Conservation (phyloP, 805 yeast species). For the Candida taoyuanica region DNA sequence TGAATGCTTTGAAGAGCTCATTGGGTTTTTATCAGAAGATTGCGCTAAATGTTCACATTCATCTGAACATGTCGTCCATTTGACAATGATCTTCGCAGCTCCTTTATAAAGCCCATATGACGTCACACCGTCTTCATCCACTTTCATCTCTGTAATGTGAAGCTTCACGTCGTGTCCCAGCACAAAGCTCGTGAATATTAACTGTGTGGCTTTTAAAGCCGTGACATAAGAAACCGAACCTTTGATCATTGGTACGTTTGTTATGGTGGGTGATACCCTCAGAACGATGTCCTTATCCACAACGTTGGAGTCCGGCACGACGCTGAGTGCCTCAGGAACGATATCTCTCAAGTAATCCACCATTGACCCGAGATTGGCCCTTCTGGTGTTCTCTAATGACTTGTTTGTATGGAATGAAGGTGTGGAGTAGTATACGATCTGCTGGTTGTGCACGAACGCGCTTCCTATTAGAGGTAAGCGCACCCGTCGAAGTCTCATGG, state of each 20-base stretch:
- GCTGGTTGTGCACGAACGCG: background rate
- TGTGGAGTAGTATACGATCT: background rate
- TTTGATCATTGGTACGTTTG: constrained; percentile 50
- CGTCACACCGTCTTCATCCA: constrained; percentile 13
- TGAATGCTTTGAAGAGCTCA: too few relatives aligned
- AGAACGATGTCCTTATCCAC: constrained; percentile 46
- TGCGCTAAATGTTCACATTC: constrained; percentile 51
- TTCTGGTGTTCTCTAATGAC: constrained; percentile 4
- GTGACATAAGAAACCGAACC: constrained; percentile 55
- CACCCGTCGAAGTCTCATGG: too few relatives aligned
- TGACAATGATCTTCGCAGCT: constrained; percentile 46
- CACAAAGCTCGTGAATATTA: constrained; percentile 51
- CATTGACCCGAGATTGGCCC: constrained; percentile 49
- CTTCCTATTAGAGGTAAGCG: too few relatives aligned
- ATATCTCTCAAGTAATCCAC: constrained; percentile 42
- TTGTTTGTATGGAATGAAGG: constrained; percentile 12
- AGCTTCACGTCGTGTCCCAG: constrained; percentile 47
- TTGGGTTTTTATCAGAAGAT: too few relatives aligned
- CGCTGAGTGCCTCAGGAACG: constrained; percentile 48
- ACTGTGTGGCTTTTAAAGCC: constrained; percentile 51
- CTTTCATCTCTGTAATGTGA: constrained; percentile 36
- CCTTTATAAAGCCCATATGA: constrained; percentile 13
- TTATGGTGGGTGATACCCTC: constrained; percentile 49
- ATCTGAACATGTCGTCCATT: constrained; percentile 55
- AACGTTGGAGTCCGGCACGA: constrained; percentile 39